Conservation (phyloP, 129 eudicot species). For the Flaveria linearis region DNA sequence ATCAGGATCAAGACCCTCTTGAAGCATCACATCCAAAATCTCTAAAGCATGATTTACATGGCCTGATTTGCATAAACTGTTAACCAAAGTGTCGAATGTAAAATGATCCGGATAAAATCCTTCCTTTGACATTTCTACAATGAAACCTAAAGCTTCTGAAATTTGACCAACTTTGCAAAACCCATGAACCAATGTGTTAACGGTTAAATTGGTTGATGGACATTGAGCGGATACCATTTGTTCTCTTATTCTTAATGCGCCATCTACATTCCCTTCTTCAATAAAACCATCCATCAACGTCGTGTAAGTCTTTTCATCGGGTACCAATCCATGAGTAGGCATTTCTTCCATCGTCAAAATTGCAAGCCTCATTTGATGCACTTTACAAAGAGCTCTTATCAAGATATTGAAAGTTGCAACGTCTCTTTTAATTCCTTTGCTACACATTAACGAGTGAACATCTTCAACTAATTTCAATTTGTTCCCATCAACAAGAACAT, state of each 20-base stretch:
- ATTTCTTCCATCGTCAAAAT: constrained; percentile 90
- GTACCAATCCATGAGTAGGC: constrained; percentile 64
- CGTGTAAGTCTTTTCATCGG: constrained; percentile 82
- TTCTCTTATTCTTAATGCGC: constrained; percentile 75
- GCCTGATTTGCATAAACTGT: constrained; percentile 77
- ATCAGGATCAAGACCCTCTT: constrained; percentile 82
- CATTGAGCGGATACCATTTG: constrained; percentile 76
- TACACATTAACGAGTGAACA: constrained; percentile 67
- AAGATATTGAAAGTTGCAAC: constrained; percentile 80
- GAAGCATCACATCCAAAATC: constrained; percentile 78
- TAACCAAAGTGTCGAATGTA: constrained; percentile 75
- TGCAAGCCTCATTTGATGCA: constrained; percentile 93
- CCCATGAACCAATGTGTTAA: constrained; percentile 76
- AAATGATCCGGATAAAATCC: constrained; percentile 77
- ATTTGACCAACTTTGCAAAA: constrained; percentile 71
- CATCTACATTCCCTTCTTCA: constrained; percentile 71
- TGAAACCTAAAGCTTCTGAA: constrained; percentile 72
- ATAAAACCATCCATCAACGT: constrained; percentile 91
- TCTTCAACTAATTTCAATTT: constrained; percentile 75
- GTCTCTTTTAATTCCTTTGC: constrained; percentile 54
- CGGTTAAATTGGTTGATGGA: constrained; percentile 51
- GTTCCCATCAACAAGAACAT: constrained; percentile 87
- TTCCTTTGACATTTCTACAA: constrained; percentile 60
- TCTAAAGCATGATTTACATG: constrained; percentile 75
- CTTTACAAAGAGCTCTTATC: constrained; percentile 81